Conservation (phyloP, 2,329 filamentous ascomycete species). For the Ascochyta pisi region DNA sequence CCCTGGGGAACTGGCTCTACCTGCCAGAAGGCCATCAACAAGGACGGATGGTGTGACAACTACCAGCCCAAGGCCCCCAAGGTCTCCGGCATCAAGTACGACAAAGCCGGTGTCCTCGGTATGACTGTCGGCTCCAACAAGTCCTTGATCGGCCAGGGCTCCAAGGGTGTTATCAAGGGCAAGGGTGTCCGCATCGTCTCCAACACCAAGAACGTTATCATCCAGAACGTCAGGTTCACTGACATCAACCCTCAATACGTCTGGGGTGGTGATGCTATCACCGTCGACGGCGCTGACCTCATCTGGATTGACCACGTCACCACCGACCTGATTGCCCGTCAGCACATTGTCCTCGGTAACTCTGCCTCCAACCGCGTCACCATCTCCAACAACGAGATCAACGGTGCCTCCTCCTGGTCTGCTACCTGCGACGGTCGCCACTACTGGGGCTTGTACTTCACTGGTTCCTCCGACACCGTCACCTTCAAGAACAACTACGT, state of each 20-base stretch:
- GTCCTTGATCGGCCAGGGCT: slow-evolving; percentile 62
- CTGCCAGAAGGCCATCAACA: slow-evolving; percentile 66
- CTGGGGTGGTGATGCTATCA: slow-evolving; percentile 47
- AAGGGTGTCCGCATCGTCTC: slow-evolving; percentile 60
- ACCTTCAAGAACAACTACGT: slow-evolving; percentile 69
- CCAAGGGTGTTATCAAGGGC: slow-evolving; percentile 63
- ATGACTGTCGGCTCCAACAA: slow-evolving; percentile 66
- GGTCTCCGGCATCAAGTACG: slow-evolving; percentile 53
- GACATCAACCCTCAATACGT: slow-evolving; percentile 47
- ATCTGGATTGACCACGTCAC: slow-evolving; percentile 45
- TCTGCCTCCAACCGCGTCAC: slow-evolving; percentile 62
- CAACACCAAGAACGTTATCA: slow-evolving; percentile 61
- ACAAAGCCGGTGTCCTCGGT: slow-evolving; percentile 60
- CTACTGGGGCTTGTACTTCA: slow-evolving; percentile 66
- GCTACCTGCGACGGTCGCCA: slow-evolving; percentile 65
- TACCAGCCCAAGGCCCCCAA: slow-evolving; percentile 61
- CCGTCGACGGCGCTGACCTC: slow-evolving; percentile 36
- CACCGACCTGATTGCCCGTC: slow-evolving; percentile 65
- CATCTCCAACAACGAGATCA: slow-evolving; percentile 66
- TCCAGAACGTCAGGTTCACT: slow-evolving; percentile 54
- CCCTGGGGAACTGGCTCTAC: slow-evolving; percentile 59
- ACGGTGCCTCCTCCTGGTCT: slow-evolving; percentile 62
- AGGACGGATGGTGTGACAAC: slow-evolving; percentile 64
- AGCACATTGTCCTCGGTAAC: slow-evolving; percentile 67
- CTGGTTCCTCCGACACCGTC: slow-evolving; percentile 62